These are phyloP conservation scores for Corymbia citriodora DNA, from an alignment of 441 rosid genomes.

Conservation along the genomic window DNA sequence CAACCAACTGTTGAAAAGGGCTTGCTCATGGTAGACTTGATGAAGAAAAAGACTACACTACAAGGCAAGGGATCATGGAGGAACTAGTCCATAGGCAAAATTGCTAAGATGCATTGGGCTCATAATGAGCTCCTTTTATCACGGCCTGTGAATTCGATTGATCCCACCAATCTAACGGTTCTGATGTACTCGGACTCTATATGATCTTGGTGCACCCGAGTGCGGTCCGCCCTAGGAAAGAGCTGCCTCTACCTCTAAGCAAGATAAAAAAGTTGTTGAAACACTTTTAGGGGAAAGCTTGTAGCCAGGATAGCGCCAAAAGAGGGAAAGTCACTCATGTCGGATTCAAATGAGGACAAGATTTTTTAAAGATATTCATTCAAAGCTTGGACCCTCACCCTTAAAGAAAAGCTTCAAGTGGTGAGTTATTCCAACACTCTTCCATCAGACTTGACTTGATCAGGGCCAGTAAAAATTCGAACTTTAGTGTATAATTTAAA, in stretches of 20 bases:
- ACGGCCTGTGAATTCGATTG: neutral
- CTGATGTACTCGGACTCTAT: neutral
- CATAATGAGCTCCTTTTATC: neutral
- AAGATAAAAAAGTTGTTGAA: neutral
- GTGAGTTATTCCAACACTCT: neutral
- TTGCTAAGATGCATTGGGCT: neutral
- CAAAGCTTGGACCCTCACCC: neutral
- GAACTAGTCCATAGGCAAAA: neutral
- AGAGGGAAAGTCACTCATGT: neutral
- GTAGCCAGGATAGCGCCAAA: neutral
- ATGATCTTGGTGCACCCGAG: neutral
- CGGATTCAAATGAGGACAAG: too few relatives aligned
- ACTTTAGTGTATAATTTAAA: neutral
- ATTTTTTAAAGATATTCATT: neutral
- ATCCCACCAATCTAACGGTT: neutral
- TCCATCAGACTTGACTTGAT: neutral
- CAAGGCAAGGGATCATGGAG: neutral
- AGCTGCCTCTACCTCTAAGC: neutral
- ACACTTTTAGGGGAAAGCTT: neutral
- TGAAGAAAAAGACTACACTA: neutral
- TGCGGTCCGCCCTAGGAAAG: neutral
- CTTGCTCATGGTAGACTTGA: neutral
- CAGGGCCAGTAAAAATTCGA: neutral
- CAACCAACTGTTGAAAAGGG: neutral
- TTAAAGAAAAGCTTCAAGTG: neutral